phyloP scores from a whole-genome alignment of 129 eudicot genomes.

The Smallanthus sonchifolius region DNA sequence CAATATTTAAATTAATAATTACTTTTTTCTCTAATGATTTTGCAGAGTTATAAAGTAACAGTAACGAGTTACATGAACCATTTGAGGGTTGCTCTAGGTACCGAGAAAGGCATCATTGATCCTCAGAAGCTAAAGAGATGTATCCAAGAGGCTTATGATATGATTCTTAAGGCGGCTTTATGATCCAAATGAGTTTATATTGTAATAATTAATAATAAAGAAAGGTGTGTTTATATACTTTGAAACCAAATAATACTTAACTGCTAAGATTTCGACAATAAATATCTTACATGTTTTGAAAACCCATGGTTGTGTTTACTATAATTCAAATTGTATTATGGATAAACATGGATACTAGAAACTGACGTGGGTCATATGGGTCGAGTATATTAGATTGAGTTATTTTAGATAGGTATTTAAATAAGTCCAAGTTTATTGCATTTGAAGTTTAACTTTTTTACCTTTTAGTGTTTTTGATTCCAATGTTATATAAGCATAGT shows the following conservation, averaged over 20 bases:
- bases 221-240: neutral
- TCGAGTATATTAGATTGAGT: no score
- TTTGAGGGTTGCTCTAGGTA: constrained; percentile 37
- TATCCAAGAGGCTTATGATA: constrained; percentile 37
- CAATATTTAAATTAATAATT: neutral
- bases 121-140: constrained; percentile 31
- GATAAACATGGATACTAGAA: no score
- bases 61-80: constrained; percentile 36
- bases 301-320: no score
- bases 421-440: no score
- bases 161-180: constrained; percentile 22
- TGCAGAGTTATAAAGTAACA: constrained; percentile 36
- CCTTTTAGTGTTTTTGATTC: no score
- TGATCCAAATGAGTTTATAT: neutral
- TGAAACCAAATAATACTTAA: neutral
- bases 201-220: no score
- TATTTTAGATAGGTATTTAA: no score
- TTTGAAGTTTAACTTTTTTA: no score
- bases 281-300: neutral
- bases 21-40: neutral
- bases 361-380: no score
- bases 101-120: constrained; percentile 33
- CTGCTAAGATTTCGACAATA: neutral
- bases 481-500: no score
- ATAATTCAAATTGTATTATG: no score